Evolutionary conservation across 139 green algal genomes (phyloP), one percentile per base, ranked within the genome.

Genomic region (Chlamydomonas sp.): DNA sequence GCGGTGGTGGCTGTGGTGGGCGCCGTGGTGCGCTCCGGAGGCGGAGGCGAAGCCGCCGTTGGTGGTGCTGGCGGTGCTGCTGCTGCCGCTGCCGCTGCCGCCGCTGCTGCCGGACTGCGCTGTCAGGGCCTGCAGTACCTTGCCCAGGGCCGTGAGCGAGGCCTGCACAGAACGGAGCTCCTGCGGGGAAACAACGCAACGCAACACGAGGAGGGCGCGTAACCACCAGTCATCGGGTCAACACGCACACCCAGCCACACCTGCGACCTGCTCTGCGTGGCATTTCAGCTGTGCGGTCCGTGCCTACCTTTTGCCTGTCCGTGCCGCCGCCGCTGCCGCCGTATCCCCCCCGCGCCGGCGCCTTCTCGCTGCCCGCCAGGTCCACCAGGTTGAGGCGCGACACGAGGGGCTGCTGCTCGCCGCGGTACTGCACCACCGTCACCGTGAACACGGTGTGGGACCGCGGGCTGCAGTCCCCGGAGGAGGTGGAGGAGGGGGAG

Each of bases 371-470:
- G 77, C 92, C 92, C 17, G 92, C 92, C 79, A 95, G 78, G 87
- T 95, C 92, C n/a, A 95, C 86, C 18, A 95, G 66, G 85, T 95
- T 91, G n/a, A 95, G 83, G 1, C 84, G 81, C 31, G 86, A 84
- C 90, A 86, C 4, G 62, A 73, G 67, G 2, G 91, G 91, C 73
- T 89, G 87, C 16, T 89, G 67, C 20, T 80, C 84, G 0, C 86
- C 85, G 12, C 86, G 76, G 78, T 89, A 86, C 49, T 89, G 89
- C 15, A 92, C 90, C 17, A 90, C 79, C 2, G 9, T 86, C 58
- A 95, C 49, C 10, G 89, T 95, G 92, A 95, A 94, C 17, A 95
- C 83, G n/a, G 90, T 93, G 90, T 95, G 92, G 5, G 89, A 89
- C 58, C 92, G 87, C 31, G 31, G 31, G 7, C 73, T 90, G 67